A percentile compares a stretch with the other conserved stretches of the same genome.
phyloP scores from a whole-genome alignment of 2,329 filamentous ascomycete species.

The Sporothrix brunneoviolacea region DNA sequence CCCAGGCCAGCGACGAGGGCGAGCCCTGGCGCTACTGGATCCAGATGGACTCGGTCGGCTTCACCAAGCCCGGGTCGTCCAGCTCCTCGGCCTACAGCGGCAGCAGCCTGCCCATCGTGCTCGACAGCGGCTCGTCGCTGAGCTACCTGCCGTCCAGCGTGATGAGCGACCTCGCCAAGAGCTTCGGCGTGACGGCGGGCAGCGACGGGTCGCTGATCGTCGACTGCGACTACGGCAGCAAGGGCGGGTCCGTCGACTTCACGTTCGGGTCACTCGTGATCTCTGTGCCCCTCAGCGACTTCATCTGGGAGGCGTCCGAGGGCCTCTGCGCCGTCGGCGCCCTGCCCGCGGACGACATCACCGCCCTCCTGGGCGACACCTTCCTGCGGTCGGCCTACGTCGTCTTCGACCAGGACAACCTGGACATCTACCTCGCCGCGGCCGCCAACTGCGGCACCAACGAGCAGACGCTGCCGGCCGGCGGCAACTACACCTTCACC shows the following conservation, averaged over 20 bases:
- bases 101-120: slow-evolving; percentile 40
- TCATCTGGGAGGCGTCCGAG: slow-evolving; percentile 24
- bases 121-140: slow-evolving; percentile 62
- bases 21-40: slow-evolving; percentile 33
- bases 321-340: slow-evolving; percentile 20
- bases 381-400: slow-evolving; percentile 23
- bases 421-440: slow-evolving; percentile 21
- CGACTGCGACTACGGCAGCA: slow-evolving; percentile 26
- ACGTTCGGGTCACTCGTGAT: slow-evolving; percentile 32
- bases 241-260: slow-evolving; percentile 31
- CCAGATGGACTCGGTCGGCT: slow-evolving; percentile 31
- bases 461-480: slow-evolving; percentile 18
- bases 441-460: slow-evolving; percentile 23
- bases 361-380: slow-evolving; percentile 22
- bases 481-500: slow-evolving; percentile 15
- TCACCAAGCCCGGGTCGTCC: slow-evolving; percentile 26
- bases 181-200: slow-evolving; percentile 34
- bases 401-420: slow-evolving; percentile 23
- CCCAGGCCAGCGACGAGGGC: slow-evolving; percentile 20
- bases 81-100: slow-evolving; percentile 17
- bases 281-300: slow-evolving; percentile 32
- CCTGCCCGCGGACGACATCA: slow-evolving; percentile 10
- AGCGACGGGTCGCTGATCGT: slow-evolving; percentile 20
- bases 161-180: slow-evolving; percentile 37
- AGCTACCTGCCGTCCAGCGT: slow-evolving; percentile 57